phyloP scores from a whole-genome alignment of 140 eudicot genomes.

The Stevia rebaudiana region DNA sequence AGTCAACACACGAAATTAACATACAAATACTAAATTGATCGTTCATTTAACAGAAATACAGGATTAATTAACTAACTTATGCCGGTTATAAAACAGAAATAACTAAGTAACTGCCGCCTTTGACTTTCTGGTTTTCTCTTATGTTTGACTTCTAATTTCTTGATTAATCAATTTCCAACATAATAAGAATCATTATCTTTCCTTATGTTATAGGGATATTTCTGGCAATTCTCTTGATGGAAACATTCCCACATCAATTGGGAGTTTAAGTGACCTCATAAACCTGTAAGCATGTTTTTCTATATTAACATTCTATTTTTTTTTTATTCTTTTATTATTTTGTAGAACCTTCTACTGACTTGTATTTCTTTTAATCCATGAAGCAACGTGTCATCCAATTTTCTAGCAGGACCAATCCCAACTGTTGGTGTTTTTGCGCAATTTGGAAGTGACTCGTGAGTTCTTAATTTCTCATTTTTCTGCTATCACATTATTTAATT shows the following conservation, averaged over 20 bases:
- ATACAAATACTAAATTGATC: too few relatives aligned
- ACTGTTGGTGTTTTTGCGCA: conserved; percentile 64
- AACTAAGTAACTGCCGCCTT: too few relatives aligned
- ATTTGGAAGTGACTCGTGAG: conserved; percentile 73
- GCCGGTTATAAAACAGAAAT: too few relatives aligned
- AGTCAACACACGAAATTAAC: too few relatives aligned
- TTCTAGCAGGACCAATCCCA: conserved; percentile 77
- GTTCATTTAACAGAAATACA: too few relatives aligned
- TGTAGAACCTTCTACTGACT: conserved; percentile 9
- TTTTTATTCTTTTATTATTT: neutral
- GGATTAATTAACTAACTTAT: too few relatives aligned
- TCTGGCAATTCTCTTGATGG: conserved; percentile 97
- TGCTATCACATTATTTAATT: neutral
- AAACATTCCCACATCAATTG: conserved; percentile 74
- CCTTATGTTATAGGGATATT: conserved; percentile 56
- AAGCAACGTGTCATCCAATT: conserved; percentile 87
- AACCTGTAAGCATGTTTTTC: conserved; percentile 47
- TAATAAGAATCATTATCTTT: conserved; percentile 1
- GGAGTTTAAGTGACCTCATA: conserved; percentile 54
- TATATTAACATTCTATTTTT: conserved; percentile 8
- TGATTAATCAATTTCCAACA: too few relatives aligned
- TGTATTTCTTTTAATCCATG: conserved; percentile 22
- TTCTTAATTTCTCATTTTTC: conserved; percentile 17
- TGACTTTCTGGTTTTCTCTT: too few relatives aligned
- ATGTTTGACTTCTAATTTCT: too few relatives aligned